Percentiles rank a stretch among this genome's conserved stretches.
phyloP scores from a whole-genome alignment of 2,329 filamentous ascomycete genomes.

The Neofusicoccum sp. region DNA sequence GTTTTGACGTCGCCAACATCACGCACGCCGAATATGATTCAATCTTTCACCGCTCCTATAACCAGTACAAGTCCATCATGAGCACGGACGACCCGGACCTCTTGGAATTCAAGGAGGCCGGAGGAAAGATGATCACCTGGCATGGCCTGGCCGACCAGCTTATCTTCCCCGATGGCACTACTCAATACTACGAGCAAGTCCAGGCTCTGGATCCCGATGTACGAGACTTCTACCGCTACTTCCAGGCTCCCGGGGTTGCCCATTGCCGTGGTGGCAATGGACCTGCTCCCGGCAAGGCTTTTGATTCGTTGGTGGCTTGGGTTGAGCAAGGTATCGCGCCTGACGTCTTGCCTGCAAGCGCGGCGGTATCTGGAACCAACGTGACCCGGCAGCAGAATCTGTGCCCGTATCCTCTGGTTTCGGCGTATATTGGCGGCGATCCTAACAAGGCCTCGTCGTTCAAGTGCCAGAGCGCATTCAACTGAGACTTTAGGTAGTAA shows the following conservation, averaged over 20 bases:
- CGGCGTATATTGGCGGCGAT: background rate
- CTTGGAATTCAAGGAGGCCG: conserved; percentile 33
- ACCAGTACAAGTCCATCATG: conserved; percentile 37
- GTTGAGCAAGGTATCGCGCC: conserved; percentile 16
- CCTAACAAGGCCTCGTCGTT: background rate
- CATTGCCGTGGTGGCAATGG: conserved; percentile 16
- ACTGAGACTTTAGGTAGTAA: too few species aligned
- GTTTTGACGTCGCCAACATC: conserved; percentile 26
- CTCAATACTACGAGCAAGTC: background rate
- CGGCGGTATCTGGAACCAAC: background rate
- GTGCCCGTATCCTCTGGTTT: background rate
- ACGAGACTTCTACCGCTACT: conserved; percentile 21
- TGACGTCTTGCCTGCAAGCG: conserved; percentile 4
- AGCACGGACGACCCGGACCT: conserved; percentile 40
- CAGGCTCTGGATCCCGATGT: conserved; percentile 13
- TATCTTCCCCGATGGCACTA: background rate
- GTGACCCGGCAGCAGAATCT: background rate
- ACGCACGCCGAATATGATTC: conserved; percentile 26
- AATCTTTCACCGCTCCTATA: conserved; percentile 26
- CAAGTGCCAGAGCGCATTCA: background rate
- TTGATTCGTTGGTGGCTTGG: conserved; percentile 14
- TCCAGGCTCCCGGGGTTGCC: conserved; percentile 20
- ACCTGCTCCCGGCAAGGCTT: background rate
- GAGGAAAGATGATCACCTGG: conserved; percentile 46
- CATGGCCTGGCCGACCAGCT: conserved; percentile 31